Evolutionary conservation across 345 rosid species (phyloP).

Genomic region (Arabidopsis arenosa): DNA sequence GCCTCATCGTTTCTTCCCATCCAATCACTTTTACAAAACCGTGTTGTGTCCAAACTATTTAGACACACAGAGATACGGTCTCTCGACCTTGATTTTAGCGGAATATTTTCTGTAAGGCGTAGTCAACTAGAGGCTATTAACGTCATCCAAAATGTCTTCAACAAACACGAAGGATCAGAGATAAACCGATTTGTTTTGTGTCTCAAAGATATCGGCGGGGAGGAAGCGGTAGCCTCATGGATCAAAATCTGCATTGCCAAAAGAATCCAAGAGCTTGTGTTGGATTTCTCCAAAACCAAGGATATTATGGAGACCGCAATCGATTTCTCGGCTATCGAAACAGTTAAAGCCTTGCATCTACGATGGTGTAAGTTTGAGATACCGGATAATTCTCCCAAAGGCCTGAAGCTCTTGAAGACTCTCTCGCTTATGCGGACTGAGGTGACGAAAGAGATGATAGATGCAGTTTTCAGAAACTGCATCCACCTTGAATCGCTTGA

Average conservation of each 20-base stretch:
- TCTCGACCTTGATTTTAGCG: no score
- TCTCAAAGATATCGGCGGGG: background rate
- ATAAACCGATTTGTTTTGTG: slow-evolving; percentile 10
- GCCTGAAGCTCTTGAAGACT: slow-evolving; percentile 4
- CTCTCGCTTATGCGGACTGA: background rate
- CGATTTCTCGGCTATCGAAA: slow-evolving; percentile 10
- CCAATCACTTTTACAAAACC: no score
- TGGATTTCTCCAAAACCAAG: slow-evolving; percentile 30
- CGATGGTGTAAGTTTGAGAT: background rate
- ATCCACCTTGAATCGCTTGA: slow-evolving; percentile 14
- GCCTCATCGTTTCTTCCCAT: no score
- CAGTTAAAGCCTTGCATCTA: slow-evolving; percentile 4
- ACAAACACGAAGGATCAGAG: background rate
- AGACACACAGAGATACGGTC: no score
- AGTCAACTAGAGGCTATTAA: no score
- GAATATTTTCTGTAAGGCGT: no score
- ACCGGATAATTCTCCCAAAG: background rate
- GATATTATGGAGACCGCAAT: background rate
- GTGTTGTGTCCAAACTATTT: no score
- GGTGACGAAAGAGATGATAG: background rate
- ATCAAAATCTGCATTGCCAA: background rate
- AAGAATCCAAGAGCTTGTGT: background rate
- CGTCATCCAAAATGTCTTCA: background rate
- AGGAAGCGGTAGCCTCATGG: background rate
- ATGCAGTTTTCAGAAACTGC: slow-evolving; percentile 16